Percentiles rank a stretch among this genome's conserved stretches.
Evolutionary conservation across 139 green algal genomes (phyloP).

Genomic region (Edaphochlamys debaryana): DNA sequence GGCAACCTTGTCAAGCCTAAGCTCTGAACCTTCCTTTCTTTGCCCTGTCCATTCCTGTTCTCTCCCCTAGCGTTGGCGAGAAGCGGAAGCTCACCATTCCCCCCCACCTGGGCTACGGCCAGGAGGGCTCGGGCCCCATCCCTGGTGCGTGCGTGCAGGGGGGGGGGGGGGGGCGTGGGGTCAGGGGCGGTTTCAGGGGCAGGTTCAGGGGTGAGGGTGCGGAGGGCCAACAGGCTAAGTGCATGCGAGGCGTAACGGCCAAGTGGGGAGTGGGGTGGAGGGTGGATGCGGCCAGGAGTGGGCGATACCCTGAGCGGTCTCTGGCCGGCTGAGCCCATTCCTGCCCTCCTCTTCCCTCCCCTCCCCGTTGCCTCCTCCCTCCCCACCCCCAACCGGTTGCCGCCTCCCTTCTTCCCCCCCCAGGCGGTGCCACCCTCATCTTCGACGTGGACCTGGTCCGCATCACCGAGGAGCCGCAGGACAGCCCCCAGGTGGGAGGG

Average conservation of each 20-base stretch:
- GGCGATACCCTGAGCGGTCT: no score
- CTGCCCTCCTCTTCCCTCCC: background rate
- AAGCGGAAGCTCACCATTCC: constrained; percentile 74
- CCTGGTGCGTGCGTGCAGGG: constrained; percentile 47
- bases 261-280: background rate
- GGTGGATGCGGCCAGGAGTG: no score
- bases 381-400: background rate
- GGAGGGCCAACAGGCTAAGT: background rate
- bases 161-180: no score
- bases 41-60: no score
- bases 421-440: constrained; percentile 59
- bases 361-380: background rate
- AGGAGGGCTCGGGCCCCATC: constrained; percentile 58
- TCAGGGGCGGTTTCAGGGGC: background rate
- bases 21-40: no score
- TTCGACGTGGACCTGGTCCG: constrained; percentile 48
- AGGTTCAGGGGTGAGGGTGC: background rate
- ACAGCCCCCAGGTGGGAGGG: background rate
- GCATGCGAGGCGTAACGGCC: no score
- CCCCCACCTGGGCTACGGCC: constrained; percentile 68
- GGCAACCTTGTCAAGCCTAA: no score
- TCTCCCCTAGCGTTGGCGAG: constrained; percentile 66
- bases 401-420: background rate
- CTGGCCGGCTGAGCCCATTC: background rate
- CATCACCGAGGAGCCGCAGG: background rate